Base-by-base conservation (phyloP, 2,329 filamentous ascomycete species). In the Aaosphaeria arxii region DNA sequence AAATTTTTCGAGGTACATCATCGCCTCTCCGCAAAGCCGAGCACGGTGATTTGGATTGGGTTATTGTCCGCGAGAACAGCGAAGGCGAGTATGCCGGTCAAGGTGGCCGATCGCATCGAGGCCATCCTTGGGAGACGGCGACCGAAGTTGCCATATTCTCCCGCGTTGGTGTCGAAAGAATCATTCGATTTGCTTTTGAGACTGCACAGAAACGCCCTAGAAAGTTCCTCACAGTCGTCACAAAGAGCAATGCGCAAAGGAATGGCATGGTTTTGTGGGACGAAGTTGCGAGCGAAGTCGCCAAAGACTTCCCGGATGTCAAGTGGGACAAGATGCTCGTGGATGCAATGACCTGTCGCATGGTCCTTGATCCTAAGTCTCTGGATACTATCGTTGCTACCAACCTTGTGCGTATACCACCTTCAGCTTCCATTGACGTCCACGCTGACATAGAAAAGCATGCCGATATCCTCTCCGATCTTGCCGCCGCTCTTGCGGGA, bases 391-490 rank as follows among this genome's bases (percentile, higher is more conserved):
- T 77, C 35, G 74, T 77, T 6, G 74, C 75, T 1, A 77, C 75
- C 5, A 77, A 77, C 52, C 56, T 71, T 36, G 41, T 43, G 24
- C 6, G 41, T 32, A 28, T 7, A 9, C 39, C 7, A n/a, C 9
- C 11, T n/a, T 40, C 24, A n/a, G 9, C 17, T 28, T 40, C 31
- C 31, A 9, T 30, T 30, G 28, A 11, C 17, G 17, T 40, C 9
- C 39, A 11, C 7, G 9, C 9, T 40, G 39, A 9, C 39, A 13
- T 40, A 40, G 28, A 43, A 31, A 9, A 43, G 41, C 64, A 69
- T 38, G 84, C 83, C 5, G 85, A 88, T 52, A 87, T 88, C 42
- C 72, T 88, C 11, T 84, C 83, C 1, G 84, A 88, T 58, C 70
- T 88, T 36, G 85, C 84, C 1, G 84, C 85, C 11, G 83, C 84